Base-by-base conservation (phyloP, 345 rosid species). In the Hypericum androsaemum region DNA sequence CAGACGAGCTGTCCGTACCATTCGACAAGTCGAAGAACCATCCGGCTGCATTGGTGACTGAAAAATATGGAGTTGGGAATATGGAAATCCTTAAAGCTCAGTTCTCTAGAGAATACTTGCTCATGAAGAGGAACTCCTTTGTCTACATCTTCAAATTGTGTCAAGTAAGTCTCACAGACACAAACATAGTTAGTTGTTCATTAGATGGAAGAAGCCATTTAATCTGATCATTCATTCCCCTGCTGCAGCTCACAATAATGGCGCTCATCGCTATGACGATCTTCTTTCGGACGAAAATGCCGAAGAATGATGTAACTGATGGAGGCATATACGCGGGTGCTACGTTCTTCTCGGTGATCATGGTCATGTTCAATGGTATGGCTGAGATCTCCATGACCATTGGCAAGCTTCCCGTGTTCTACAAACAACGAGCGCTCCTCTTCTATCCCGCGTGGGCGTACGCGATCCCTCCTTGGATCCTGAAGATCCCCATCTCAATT, bases 361-460 rank as follows among this genome's bases (percentile, higher is more conserved):
- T 57, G 57, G 41, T 80, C 55, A 77, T 77, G 90, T 83, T 86
- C 50, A 80, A 75, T 47, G 86, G 97, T 35, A 65, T 74, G 79
- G 42, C 90, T 0, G 95, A 89, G 71, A 51, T 89, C 36, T 74
- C 88, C 41, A 75, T 89, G 84, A 78, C 94, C 46, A 75, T 89
- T 40, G 73, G 68, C 36, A 89, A 77, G 66, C 97, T 89, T 69
- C 88, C 94, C 9, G 81, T 86, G 50, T 86, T 89, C 55, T 89
- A 76, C 81, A 89, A 86, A 67, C 94, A 86, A 70, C 71, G 94
- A 58, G 89, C 81, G 51, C 73, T 78, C 10, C 67, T 71, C 13
- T 89, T 86, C 77, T 86, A 62, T 69, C 95, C 97, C 39, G 40
- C 94, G 3, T 86, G 95, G 97, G 76, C 80, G 3, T 86, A 77